Conservation (phyloP, 1,139 yeast species). For the Hansenula sp. region DNA sequence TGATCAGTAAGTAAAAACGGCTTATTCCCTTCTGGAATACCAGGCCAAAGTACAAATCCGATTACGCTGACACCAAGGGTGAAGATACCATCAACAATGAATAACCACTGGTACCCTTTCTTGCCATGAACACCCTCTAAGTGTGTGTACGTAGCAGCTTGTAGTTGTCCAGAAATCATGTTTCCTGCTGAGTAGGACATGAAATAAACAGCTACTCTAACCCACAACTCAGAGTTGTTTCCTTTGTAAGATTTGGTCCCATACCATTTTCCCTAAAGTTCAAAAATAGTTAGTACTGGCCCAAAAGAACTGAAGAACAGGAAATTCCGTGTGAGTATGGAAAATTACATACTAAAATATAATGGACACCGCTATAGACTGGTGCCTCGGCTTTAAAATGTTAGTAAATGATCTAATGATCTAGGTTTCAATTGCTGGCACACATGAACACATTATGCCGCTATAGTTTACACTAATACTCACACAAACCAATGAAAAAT, state of each 20-base stretch:
- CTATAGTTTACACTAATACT: too few relatives aligned
- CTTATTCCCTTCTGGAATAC: slow-evolving; percentile 24
- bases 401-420: too few relatives aligned
- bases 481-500: slow-evolving; percentile 29
- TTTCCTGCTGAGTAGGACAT: slow-evolving; percentile 42
- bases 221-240: slow-evolving; percentile 7
- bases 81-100: slow-evolving; percentile 64
- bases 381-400: too few relatives aligned
- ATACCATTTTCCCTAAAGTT: too few relatives aligned
- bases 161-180: slow-evolving; percentile 52
- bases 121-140: slow-evolving; percentile 42
- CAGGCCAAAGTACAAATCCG: slow-evolving; percentile 64
- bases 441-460: too few relatives aligned
- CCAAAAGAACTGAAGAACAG: too few relatives aligned
- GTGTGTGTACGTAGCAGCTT: slow-evolving; percentile 46
- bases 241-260: background rate
- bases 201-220: slow-evolving; percentile 30
- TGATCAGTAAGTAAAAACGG: slow-evolving; percentile 12
- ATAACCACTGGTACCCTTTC: slow-evolving; percentile 66
- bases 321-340: too few relatives aligned
- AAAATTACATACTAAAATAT: too few relatives aligned
- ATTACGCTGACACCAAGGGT: slow-evolving; percentile 47
- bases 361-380: too few relatives aligned
- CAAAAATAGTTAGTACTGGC: too few relatives aligned
- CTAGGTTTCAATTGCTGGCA: too few relatives aligned